Conservation (phyloP, 768 basidiomycete species). For the Mycena amicta region DNA sequence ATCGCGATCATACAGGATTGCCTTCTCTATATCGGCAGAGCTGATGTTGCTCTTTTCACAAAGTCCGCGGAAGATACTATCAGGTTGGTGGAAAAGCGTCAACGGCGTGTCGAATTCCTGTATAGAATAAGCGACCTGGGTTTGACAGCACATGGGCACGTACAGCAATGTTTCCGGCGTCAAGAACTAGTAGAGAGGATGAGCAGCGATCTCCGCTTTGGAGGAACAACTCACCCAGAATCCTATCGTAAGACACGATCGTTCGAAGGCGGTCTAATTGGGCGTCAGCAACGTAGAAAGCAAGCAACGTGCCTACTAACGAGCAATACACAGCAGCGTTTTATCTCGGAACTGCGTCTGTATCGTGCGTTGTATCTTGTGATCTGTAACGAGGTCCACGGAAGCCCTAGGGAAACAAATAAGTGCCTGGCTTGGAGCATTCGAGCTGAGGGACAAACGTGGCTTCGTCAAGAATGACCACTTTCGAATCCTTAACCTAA, state of each 20-base stretch:
- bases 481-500: slow-evolving; percentile 74
- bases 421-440: slow-evolving; percentile 3
- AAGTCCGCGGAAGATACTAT: slow-evolving; percentile 52
- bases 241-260: slow-evolving; percentile 73
- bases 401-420: slow-evolving; percentile 45
- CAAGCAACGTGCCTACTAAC: slow-evolving; percentile 41
- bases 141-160: slow-evolving; percentile 8
- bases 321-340: slow-evolving; percentile 79
- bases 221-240: slow-evolving; percentile 37
- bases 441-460: slow-evolving; percentile 39
- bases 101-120: slow-evolving; percentile 56
- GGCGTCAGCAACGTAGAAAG: slow-evolving; percentile 17
- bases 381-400: slow-evolving; percentile 78
- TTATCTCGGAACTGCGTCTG: slow-evolving; percentile 69
- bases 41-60: slow-evolving; percentile 50
- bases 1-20: slow-evolving; percentile 3
- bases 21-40: slow-evolving; percentile 41
- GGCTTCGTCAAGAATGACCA: slow-evolving; percentile 83
- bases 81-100: slow-evolving; percentile 42
- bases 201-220: not conserved
- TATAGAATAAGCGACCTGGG: not conserved
- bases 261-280: slow-evolving; percentile 69
- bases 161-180: slow-evolving; percentile 60
- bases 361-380: slow-evolving; percentile 82
- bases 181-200: slow-evolving; percentile 49